Base-by-base conservation (phyloP, 768 basidiomycete genomes). In the Leucogyrophana mollusca region DNA sequence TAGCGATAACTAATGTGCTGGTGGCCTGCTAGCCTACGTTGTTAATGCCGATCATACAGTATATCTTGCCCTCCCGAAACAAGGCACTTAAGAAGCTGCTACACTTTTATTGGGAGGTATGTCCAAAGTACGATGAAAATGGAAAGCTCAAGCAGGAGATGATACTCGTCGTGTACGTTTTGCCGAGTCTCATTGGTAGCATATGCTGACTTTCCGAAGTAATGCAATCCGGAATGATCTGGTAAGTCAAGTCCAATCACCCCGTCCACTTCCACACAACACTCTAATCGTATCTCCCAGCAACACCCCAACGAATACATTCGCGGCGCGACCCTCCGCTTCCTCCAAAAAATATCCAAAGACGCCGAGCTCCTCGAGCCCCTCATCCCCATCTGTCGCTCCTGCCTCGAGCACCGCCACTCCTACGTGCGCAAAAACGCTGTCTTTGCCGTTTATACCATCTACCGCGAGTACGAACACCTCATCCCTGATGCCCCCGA, bases 281-380 rank as follows among this genome's bases (percentile, higher is more conserved):
- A 43, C 32, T 41, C 47, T 53, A 40, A 58, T 43, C 9, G 36
- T 45, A 34, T 10, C 30, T 32, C 34, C 5, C 52, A 94, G 90
- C 94, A 98, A 94, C 96, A 99, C 60, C 94, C 95, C 8, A 98
- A 99, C 59, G 96, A 99, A 73, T 99, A 97, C 66, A 96, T 99
- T 58, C 90, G 96, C 30, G 96, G 96, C 36, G 91, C 94, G n/a
- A 94, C 92, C 9, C 81, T 98, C 25, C 87, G 96, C 20, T 95
- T 94, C 72, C 78, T 98, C 10, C 91, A 95, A 71, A 99, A 99
- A 73, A 87, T 99, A 43, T 78, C 87, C 14, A 87, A 89, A 66
- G 96, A 98, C 56, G 73, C 82, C 3, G 96, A 99, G 65, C 81
- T 98, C 10, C 80, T 98, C 20, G 96, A 98, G 71, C 96, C 96